Conservation (phyloP, 75 land plant species). For the Pinus albicaulis region DNA sequence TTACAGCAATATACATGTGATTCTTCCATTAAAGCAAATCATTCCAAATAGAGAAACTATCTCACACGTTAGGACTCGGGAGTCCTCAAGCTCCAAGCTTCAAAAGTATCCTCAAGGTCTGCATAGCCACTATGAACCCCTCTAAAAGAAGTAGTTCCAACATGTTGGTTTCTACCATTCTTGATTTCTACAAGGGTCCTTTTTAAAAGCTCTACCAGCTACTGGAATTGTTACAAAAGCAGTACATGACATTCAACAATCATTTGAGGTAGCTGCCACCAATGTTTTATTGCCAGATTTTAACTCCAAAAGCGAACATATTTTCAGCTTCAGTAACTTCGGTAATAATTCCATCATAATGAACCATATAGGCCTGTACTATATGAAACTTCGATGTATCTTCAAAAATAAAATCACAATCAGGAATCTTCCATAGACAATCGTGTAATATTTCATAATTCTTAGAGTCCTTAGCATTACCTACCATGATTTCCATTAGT, state of each 20-base stretch:
- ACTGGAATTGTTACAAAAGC: slow-evolving; percentile 95
- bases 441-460: too few relatives aligned
- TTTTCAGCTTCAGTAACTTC: too few relatives aligned
- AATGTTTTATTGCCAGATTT: too few relatives aligned
- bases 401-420: too few relatives aligned
- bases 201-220: slow-evolving; percentile 92
- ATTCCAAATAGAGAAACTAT: slow-evolving; percentile 88
- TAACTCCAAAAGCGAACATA: too few relatives aligned
- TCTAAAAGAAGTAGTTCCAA: slow-evolving; percentile 38
- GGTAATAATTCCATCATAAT: too few relatives aligned
- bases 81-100: slow-evolving; percentile 92
- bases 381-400: too few relatives aligned
- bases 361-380: too few relatives aligned
- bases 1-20: slow-evolving; percentile 86
- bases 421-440: too few relatives aligned
- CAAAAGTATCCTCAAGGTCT: slow-evolving; percentile 91
- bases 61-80: slow-evolving; percentile 99
- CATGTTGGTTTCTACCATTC: slow-evolving; percentile 73
- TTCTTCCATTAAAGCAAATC: slow-evolving; percentile 95
- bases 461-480: too few relatives aligned
- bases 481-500: too few relatives aligned
- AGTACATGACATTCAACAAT: slow-evolving; percentile 79
- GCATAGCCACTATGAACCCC: slow-evolving; percentile 61
- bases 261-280: slow-evolving; percentile 96
- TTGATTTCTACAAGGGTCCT: slow-evolving; percentile 74